These are phyloP conservation scores for Paulownia fortunei DNA, from an alignment of 257 asterid species.

Conservation along the genomic window DNA sequence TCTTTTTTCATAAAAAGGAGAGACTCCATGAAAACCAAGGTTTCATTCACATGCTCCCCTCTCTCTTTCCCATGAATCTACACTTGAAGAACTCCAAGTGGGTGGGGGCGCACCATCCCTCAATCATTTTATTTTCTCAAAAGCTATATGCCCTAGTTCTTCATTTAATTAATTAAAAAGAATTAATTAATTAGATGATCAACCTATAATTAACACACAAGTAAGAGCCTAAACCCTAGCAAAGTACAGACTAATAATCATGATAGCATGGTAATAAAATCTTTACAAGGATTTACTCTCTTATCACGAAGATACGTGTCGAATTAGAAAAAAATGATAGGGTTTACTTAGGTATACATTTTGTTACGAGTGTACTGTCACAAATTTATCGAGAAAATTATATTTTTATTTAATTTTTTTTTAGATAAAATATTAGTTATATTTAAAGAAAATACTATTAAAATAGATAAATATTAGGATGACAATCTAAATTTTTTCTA, in stretches of 20 bases:
- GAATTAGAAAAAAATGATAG: background rate
- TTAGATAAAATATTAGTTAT: too few species aligned
- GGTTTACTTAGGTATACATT: background rate
- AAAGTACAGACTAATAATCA: constrained; percentile 32
- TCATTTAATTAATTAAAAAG: background rate
- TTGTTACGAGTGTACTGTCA: background rate
- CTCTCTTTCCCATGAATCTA: constrained; percentile 36
- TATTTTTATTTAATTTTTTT: too few species aligned
- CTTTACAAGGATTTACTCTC: constrained; percentile 10
- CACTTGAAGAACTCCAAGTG: constrained; percentile 33
- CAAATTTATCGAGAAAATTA: background rate
- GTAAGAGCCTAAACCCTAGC: constrained; percentile 38
- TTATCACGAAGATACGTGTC: constrained; percentile 29
- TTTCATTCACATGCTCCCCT: constrained; percentile 59
- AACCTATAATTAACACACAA: constrained; percentile 39
- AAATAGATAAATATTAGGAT: too few species aligned
- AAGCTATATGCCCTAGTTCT: background rate
- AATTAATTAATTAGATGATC: constrained; percentile 2
- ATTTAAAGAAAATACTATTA: background rate
- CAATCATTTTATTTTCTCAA: constrained; percentile 34
- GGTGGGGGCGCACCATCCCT: constrained; percentile 28
- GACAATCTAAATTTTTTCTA: too few species aligned
- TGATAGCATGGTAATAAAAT: constrained; percentile 7
- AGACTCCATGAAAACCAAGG: constrained; percentile 48
- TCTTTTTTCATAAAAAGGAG: constrained; percentile 58